These are phyloP conservation scores for Annulohypoxylon bovei DNA, from an alignment of 495 filamentous ascomycete species.

Conservation along the genomic window DNA sequence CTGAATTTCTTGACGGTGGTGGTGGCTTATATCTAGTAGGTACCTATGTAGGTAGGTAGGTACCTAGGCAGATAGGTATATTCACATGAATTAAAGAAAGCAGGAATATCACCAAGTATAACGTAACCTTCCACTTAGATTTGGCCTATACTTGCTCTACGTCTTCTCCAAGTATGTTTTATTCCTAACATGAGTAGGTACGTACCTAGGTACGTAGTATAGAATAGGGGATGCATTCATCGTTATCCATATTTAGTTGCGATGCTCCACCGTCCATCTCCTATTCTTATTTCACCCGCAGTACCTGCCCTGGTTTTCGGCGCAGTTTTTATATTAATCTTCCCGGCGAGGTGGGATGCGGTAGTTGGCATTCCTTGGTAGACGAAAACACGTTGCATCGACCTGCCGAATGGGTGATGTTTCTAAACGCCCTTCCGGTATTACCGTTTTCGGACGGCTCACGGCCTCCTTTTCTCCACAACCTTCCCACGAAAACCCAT, in stretches of 20 bases:
- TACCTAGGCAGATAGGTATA: too few species aligned
- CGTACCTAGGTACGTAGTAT: neutral
- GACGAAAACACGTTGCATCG: constrained; percentile 22
- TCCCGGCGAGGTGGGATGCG: constrained; percentile 33
- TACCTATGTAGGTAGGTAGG: too few species aligned
- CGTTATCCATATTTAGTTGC: constrained; percentile 4
- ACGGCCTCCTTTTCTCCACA: constrained; percentile 27
- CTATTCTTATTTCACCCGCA: constrained; percentile 24
- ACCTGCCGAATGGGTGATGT: constrained; percentile 29
- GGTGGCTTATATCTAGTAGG: constrained; percentile 14
- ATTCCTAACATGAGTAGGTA: neutral
- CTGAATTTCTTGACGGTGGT: neutral
- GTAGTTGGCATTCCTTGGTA: constrained; percentile 35
- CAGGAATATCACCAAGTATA: neutral
- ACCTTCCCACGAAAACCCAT: constrained; percentile 31
- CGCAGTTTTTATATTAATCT: constrained; percentile 12
- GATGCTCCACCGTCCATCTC: constrained; percentile 10
- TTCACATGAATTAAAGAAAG: constrained; percentile 19
- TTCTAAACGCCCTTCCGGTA: constrained; percentile 38
- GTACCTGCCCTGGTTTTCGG: constrained; percentile 24
- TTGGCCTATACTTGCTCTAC: neutral
- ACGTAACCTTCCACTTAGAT: neutral
- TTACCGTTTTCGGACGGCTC: constrained; percentile 40
- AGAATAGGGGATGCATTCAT: neutral
- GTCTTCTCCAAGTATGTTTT: neutral